These are phyloP conservation scores for Cystobasidium tubakii DNA, from an alignment of 768 basidiomycete genomes.

Conservation along the genomic window DNA sequence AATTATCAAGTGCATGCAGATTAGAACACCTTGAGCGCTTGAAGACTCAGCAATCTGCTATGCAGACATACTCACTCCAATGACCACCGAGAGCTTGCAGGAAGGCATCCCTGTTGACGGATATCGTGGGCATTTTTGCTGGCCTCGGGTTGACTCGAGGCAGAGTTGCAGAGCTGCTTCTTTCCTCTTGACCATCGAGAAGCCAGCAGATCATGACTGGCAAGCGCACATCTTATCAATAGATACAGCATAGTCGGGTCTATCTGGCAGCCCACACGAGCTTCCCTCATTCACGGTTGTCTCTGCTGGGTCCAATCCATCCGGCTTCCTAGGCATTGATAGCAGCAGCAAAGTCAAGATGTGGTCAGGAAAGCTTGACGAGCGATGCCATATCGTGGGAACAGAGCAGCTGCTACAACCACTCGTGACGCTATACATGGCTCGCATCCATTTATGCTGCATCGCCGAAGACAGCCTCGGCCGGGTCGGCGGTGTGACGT, in stretches of 20 bases:
- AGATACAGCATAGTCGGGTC: too few species aligned
- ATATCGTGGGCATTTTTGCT: slow-evolving; percentile 75
- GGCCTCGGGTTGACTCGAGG: background rate
- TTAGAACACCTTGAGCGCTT: slow-evolving; percentile 20
- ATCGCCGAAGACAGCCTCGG: background rate
- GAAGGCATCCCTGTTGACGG: slow-evolving; percentile 91
- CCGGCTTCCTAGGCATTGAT: too few species aligned
- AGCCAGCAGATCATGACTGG: too few species aligned
- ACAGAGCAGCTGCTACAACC: background rate
- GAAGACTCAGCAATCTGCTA: too few species aligned
- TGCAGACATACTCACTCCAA: slow-evolving; percentile 59
- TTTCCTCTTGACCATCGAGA: background rate
- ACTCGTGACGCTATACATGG: background rate
- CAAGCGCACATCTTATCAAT: too few species aligned
- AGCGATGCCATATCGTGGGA: too few species aligned
- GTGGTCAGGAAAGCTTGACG: too few species aligned
- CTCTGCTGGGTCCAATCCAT: too few species aligned
- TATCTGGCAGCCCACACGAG: too few species aligned
- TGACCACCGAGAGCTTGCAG: slow-evolving; percentile 74
- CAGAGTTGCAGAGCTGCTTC: background rate
- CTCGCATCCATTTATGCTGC: background rate
- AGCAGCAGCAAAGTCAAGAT: too few species aligned
- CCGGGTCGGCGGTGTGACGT: background rate
- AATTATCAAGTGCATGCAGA: slow-evolving; percentile 39
- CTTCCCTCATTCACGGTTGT: too few species aligned